Evolutionary conservation across 2,329 filamentous ascomycete species (phyloP).

Genomic region (Triangularia verruculosa): DNA sequence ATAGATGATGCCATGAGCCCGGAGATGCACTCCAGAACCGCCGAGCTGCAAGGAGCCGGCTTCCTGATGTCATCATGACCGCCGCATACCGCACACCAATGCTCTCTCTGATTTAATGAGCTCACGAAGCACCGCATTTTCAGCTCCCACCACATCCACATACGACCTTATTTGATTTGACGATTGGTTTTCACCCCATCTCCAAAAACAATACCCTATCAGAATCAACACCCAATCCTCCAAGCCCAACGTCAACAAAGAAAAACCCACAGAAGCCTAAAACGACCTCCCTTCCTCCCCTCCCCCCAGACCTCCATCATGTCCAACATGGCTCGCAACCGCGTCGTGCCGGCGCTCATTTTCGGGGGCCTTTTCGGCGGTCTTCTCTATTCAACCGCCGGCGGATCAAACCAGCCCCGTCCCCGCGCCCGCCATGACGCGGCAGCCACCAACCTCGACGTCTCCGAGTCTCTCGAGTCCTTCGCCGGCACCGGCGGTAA

Average conservation of each 20-base stretch:
- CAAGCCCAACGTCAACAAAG: background rate
- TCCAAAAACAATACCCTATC: too few species aligned
- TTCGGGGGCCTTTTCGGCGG: slow-evolving; percentile 16
- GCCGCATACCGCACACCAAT: background rate
- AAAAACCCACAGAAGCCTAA: background rate
- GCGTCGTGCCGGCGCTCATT: slow-evolving; percentile 18
- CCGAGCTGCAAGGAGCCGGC: background rate
- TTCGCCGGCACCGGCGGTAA: slow-evolving; percentile 18
- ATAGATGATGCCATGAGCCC: too few species aligned
- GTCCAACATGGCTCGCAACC: slow-evolving; percentile 20
- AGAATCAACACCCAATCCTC: background rate
- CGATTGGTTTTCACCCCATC: too few species aligned
- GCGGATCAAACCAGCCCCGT: slow-evolving; percentile 24
- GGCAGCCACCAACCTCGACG: background rate
- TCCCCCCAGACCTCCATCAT: slow-evolving; percentile 3
- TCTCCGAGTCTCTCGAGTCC: slow-evolving; percentile 18
- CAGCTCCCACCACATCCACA: background rate
- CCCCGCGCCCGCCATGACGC: slow-evolving; percentile 6
- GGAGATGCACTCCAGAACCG: too few species aligned
- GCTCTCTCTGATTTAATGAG: background rate
- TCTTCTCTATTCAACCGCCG: slow-evolving; percentile 21
- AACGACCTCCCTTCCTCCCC: background rate
- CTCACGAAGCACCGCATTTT: too few species aligned
- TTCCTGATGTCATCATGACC: background rate
- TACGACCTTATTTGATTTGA: too few species aligned